Evolutionary conservation across 495 filamentous ascomycete species (phyloP).

Genomic region (Penicillium chermesinum): DNA sequence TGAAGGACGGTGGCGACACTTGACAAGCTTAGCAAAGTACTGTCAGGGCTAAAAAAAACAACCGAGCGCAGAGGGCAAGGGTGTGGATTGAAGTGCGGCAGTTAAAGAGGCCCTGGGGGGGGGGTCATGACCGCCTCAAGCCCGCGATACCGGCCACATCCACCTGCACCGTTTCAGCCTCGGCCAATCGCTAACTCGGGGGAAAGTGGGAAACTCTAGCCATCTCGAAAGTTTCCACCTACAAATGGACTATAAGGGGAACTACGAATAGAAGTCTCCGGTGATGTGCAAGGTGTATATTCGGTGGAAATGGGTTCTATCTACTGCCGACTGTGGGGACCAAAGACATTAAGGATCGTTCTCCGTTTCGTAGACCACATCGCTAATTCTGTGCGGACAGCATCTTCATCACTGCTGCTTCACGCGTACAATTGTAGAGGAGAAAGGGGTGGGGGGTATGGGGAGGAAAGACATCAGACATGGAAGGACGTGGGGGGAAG

Average conservation of each 20-base stretch:
- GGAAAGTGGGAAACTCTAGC: too few relatives aligned
- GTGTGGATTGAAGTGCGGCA: neutral
- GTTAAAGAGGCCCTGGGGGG: neutral
- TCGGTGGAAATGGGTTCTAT: slow-evolving; percentile 36
- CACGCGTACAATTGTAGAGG: slow-evolving; percentile 22
- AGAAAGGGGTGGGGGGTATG: slow-evolving; percentile 8
- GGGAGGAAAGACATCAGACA: slow-evolving; percentile 8
- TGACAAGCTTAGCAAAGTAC: neutral
- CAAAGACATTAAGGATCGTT: slow-evolving; percentile 22
- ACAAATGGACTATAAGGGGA: too few relatives aligned
- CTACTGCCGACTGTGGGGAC: slow-evolving; percentile 32
- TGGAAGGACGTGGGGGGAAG: slow-evolving; percentile 7
- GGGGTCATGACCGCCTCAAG: neutral
- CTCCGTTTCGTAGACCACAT: slow-evolving; percentile 26
- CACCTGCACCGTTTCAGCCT: too few relatives aligned
- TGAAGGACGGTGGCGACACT: too few relatives aligned
- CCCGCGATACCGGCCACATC: neutral
- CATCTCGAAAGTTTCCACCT: too few relatives aligned
- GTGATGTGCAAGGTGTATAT: slow-evolving; percentile 35
- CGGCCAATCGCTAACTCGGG: too few relatives aligned
- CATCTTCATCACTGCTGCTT: slow-evolving; percentile 31
- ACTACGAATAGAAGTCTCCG: neutral
- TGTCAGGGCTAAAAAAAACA: too few relatives aligned
- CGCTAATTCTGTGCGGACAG: slow-evolving; percentile 25
- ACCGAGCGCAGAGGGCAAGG: too few relatives aligned